phyloP scores from a whole-genome alignment of 495 filamentous ascomycete species.

The Penicillium antarcticum region DNA sequence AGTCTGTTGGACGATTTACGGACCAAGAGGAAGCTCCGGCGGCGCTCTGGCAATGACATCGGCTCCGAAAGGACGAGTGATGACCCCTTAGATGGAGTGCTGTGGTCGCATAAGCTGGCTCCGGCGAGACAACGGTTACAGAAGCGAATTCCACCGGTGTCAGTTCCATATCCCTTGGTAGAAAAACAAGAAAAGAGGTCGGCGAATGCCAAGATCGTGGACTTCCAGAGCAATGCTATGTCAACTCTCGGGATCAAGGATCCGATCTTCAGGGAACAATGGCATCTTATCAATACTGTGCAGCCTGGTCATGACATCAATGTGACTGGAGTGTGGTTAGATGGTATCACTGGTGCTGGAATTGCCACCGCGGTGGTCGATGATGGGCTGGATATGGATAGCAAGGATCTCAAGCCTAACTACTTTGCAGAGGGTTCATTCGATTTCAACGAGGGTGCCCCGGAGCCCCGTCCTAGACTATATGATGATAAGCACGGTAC shows the following conservation, averaged over 20 bases:
- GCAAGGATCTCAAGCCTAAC: conserved; percentile 86
- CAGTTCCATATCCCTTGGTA: conserved; percentile 1
- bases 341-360: conserved; percentile 90
- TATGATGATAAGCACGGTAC: conserved; percentile 87
- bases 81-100: conserved; percentile 68
- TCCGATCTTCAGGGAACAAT: conserved; percentile 89
- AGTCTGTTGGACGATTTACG: conserved; percentile 56
- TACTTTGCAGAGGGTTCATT: conserved; percentile 89
- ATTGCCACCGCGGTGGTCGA: conserved; percentile 90
- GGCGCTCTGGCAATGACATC: conserved; percentile 49
- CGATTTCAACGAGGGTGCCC: conserved; percentile 84
- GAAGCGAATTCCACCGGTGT: conserved; percentile 65
- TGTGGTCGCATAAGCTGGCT: conserved; percentile 80
- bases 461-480: conserved; percentile 76
- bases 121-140: conserved; percentile 62
- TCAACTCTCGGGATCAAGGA: conserved; percentile 69
- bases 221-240: conserved; percentile 59
- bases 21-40: conserved; percentile 45
- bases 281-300: conserved; percentile 86
- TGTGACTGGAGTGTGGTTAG: conserved; percentile 84
- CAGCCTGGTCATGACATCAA: conserved; percentile 90
- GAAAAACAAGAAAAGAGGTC: conserved; percentile 5
- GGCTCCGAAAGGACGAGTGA: conserved; percentile 35
- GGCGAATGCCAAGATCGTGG: conserved; percentile 47
- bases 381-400: conserved; percentile 96